Evolutionary conservation across 495 filamentous ascomycete species (phyloP).

Genomic region (Penicillium soppii): DNA sequence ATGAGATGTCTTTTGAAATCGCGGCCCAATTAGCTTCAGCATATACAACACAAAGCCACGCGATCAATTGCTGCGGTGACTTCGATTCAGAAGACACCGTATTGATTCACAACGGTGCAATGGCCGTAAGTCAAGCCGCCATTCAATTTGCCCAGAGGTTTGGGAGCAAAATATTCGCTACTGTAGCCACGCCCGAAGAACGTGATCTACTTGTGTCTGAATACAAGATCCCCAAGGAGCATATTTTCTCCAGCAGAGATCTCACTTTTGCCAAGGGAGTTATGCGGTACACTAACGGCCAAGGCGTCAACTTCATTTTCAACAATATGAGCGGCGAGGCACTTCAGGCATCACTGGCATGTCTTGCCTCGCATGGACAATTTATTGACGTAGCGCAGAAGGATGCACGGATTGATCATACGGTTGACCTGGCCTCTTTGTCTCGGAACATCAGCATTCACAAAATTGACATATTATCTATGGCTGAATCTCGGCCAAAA

Average conservation of each 20-base stretch:
- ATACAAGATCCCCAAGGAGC: conserved; percentile 38
- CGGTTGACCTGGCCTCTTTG: conserved; percentile 18
- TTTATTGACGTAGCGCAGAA: conserved; percentile 47
- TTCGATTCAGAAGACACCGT: conserved; percentile 32
- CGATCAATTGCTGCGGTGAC: conserved; percentile 21
- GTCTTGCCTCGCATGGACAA: conserved; percentile 47
- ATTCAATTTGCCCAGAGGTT: conserved; percentile 41
- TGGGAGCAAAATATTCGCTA: conserved; percentile 42
- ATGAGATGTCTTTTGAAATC: conserved; percentile 12
- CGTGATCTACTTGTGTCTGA: conserved; percentile 28
- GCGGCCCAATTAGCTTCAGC: conserved; percentile 31
- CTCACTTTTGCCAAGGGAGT: conserved; percentile 46
- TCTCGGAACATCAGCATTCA: conserved; percentile 22
- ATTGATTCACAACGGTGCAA: conserved; percentile 51
- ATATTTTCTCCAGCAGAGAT: conserved; percentile 52
- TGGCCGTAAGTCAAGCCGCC: conserved; percentile 47
- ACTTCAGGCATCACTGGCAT: conserved; percentile 44
- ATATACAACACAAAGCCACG: conserved; percentile 27
- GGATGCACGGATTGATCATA: conserved; percentile 25
- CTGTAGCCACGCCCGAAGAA: conserved; percentile 45
- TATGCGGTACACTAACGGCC: conserved; percentile 43
- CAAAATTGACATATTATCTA: conserved; percentile 25
- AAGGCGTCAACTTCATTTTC: conserved; percentile 57
- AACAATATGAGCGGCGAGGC: conserved; percentile 47
- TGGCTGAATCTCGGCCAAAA: conserved; percentile 11